A percentile compares a stretch with the other conserved stretches of the same genome.
Conservation (phyloP, 148 eudicot genomes). For the Heliamphora exappendiculata region DNA sequence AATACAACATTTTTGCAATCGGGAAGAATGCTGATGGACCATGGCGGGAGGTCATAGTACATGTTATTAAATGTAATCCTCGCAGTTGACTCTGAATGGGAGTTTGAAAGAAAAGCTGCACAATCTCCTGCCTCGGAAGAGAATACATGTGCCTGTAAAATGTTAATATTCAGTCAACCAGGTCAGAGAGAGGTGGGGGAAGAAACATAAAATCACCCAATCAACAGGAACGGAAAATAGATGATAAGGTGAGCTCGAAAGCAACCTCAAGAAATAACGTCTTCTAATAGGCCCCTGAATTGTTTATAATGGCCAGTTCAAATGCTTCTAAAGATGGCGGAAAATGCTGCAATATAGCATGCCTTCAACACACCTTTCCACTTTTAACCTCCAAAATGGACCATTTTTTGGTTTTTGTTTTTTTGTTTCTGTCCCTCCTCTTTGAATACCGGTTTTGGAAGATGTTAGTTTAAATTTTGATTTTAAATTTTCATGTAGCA, state of each 20-base stretch:
- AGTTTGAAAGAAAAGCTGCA: constrained; percentile 79
- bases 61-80: constrained; percentile 49
- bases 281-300: background rate
- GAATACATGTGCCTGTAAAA: constrained; percentile 76
- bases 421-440: background rate
- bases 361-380: background rate
- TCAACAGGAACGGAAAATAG: background rate
- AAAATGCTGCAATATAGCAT: background rate
- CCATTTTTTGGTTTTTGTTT: too few species aligned
- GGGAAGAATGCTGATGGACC: constrained; percentile 99
- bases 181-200: background rate
- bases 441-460: background rate
- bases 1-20: constrained; percentile 75
- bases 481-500: too few species aligned
- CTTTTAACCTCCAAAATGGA: background rate
- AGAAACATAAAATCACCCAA: background rate
- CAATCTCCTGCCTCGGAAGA: constrained; percentile 59
- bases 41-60: constrained; percentile 79
- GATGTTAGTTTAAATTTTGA: too few species aligned
- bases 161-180: background rate
- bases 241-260: background rate
- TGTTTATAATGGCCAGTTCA: background rate
- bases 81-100: constrained; percentile 39
- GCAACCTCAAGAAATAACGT: background rate
- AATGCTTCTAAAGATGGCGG: background rate